phyloP scores from a whole-genome alignment of 169 alveolate species.

The Theileria parva region DNA sequence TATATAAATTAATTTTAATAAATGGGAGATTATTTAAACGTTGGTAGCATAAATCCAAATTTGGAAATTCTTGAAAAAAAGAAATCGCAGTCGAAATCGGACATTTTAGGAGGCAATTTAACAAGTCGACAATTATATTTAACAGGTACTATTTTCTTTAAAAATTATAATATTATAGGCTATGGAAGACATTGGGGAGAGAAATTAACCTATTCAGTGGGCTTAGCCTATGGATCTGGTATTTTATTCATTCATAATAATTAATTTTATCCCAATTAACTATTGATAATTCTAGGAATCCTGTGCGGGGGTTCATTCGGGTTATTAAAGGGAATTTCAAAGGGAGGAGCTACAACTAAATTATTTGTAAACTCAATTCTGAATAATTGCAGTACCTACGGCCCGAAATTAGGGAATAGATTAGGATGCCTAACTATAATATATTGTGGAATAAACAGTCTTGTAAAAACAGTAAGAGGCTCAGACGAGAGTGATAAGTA shows the following conservation, averaged over 20 bases:
- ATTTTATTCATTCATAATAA: neutral
- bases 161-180: slow-evolving; percentile 43
- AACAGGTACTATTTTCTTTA: slow-evolving; percentile 17
- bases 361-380: slow-evolving; percentile 81
- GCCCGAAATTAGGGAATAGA: slow-evolving; percentile 83
- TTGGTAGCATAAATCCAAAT: slow-evolving; percentile 68
- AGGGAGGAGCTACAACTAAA: slow-evolving; percentile 83
- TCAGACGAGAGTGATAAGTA: slow-evolving; percentile 67
- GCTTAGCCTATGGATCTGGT: slow-evolving; percentile 86
- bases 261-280: neutral
- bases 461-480: slow-evolving; percentile 65
- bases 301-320: slow-evolving; percentile 84
- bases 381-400: slow-evolving; percentile 78
- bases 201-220: slow-evolving; percentile 83
- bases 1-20: neutral
- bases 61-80: slow-evolving; percentile 70
- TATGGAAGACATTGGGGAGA: slow-evolving; percentile 88
- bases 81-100: slow-evolving; percentile 53
- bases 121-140: slow-evolving; percentile 69
- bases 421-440: slow-evolving; percentile 80
- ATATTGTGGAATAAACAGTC: slow-evolving; percentile 77
- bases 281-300: slow-evolving; percentile 66
- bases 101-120: slow-evolving; percentile 54
- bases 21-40: slow-evolving; percentile 76
- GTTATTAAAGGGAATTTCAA: slow-evolving; percentile 75